Base-by-base conservation (phyloP, 768 basidiomycete species). In the Scleroderma bovista region DNA sequence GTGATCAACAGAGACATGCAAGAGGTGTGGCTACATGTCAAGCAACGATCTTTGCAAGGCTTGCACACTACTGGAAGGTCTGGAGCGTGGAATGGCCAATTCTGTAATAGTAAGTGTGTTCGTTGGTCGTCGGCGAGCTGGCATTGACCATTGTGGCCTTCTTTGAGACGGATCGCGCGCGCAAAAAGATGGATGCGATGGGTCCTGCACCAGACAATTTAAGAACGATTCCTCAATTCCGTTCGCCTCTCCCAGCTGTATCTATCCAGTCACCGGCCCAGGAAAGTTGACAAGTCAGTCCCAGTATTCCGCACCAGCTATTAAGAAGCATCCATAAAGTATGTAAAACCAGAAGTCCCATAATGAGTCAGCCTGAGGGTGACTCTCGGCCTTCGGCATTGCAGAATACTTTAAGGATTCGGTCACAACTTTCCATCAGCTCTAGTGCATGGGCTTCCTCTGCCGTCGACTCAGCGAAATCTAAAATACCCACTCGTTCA, bases 41-140 rank as follows among this genome's bases (percentile, higher is more conserved):
- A 94, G 91, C 53, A 96, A 98, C 57, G 84, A 87, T n/a, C 70
- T 99, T n/a, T 94, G 93, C 63, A 94, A 94, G 65, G 94, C 93
- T 1, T 96, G 94, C 54, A 88, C 86, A 0, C 71, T 97, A 5
- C 73, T 97, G 0, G 91, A 97, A 67, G 91, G 93, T 8, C 73
- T 97, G 15, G 93, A 96, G 65, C 77, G 88, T 36, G 93, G 93
- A 13, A 77, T 90, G 71, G 84, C 76, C 5, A 70, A 65, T 53
- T 74, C 79, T 34, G 79, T 75, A 37, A 81, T 83, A 40, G 86
- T 86, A 60, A 52, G 84, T 73, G 8, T 29, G 26, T 9, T 29
- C 9, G 26, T 29, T 29, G 9, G 26, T 4, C 9, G 26, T 29
- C 26, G 26, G 9, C 26, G n/a, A 29, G 5, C 26, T 5, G 26